A percentile compares a stretch with the other conserved stretches of the same genome.
Evolutionary conservation across 2,329 filamentous ascomycete species (phyloP).

Genomic region (Camptophora hylomeconis): DNA sequence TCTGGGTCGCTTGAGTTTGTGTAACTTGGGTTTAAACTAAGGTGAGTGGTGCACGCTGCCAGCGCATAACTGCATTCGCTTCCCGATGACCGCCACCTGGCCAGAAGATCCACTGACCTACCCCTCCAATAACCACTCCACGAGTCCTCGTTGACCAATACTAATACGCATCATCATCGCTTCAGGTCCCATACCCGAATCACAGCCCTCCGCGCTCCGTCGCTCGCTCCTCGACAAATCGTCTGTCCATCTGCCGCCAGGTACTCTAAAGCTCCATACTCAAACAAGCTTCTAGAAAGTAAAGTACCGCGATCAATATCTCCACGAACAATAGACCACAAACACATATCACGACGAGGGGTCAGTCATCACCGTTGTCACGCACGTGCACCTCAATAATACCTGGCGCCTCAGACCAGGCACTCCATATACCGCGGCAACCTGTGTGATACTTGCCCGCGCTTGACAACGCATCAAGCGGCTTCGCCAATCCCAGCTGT

Average conservation of each 20-base stretch:
- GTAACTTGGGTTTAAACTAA: conserved; percentile 9
- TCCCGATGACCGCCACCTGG: conserved; percentile 14
- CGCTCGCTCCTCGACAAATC: no score
- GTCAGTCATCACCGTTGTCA: no score
- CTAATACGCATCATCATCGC: conserved; percentile 12
- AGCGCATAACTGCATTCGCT: conserved; percentile 15
- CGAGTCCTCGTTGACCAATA: conserved; percentile 12
- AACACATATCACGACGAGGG: no score
- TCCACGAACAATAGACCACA: no score
- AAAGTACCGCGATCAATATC: no score
- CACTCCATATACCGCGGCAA: conserved; percentile 11
- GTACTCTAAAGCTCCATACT: conserved; percentile 4
- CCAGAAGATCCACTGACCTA: conserved; percentile 9
- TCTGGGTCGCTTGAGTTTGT: conserved; percentile 8
- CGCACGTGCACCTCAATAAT: no score
- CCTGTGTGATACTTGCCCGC: conserved; percentile 4
- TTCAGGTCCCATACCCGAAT: conserved; percentile 15
- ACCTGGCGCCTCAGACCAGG: conserved; percentile 6
- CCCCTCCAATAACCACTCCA: conserved; percentile 15
- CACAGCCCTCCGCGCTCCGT: conserved; percentile 7
- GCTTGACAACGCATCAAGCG: conserved; percentile 31
- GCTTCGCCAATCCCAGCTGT: conserved; percentile 23
- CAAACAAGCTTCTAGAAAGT: conserved; percentile 11
- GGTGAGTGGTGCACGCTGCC: conserved; percentile 17
- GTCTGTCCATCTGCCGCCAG: no score